phyloP scores from a whole-genome alignment of 2,329 filamentous ascomycete species.

The Periconia sp. region DNA sequence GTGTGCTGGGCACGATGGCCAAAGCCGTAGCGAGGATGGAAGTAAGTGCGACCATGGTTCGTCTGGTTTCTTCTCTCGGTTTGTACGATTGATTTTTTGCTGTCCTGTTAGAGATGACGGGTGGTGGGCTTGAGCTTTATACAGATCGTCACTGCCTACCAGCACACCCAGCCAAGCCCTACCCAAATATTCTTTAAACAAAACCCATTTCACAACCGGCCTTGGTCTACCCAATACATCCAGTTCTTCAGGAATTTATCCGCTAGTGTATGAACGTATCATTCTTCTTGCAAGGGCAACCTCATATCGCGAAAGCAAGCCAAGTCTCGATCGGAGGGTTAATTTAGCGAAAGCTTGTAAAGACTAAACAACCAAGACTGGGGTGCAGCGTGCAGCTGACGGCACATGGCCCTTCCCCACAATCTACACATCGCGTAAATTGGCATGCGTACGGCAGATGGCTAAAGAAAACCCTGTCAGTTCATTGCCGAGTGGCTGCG shows the following conservation, averaged over 20 bases:
- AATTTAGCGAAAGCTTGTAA: slow-evolving; percentile 6
- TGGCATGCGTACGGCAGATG: slow-evolving; percentile 5
- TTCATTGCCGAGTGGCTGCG: slow-evolving; percentile 2
- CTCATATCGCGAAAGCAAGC: slow-evolving; percentile 2
- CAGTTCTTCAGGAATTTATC: slow-evolving; percentile 10
- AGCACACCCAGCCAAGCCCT: too few species aligned
- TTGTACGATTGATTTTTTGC: background rate
- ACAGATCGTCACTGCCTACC: too few species aligned
- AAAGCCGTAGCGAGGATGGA: slow-evolving; percentile 11
- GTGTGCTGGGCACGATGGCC: slow-evolving; percentile 10
- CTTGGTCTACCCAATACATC: slow-evolving; percentile 4
- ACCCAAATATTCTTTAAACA: background rate
- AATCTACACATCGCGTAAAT: slow-evolving; percentile 3
- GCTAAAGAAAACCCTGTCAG: slow-evolving; percentile 9
- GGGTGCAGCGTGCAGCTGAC: slow-evolving; percentile 10
- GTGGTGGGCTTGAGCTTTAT: too few species aligned
- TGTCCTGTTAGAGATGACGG: too few species aligned
- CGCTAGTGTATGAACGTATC: slow-evolving; percentile 10
- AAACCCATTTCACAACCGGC: slow-evolving; percentile 6
- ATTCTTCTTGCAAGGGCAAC: background rate
- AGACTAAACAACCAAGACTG: slow-evolving; percentile 12
- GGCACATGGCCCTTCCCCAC: slow-evolving; percentile 10
- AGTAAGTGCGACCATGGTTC: slow-evolving; percentile 10
- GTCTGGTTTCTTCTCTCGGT: background rate
- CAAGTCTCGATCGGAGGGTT: slow-evolving; percentile 7